Base-by-base conservation (phyloP, 2,329 filamentous ascomycete species). In the Scedosporium apiospermum region DNA sequence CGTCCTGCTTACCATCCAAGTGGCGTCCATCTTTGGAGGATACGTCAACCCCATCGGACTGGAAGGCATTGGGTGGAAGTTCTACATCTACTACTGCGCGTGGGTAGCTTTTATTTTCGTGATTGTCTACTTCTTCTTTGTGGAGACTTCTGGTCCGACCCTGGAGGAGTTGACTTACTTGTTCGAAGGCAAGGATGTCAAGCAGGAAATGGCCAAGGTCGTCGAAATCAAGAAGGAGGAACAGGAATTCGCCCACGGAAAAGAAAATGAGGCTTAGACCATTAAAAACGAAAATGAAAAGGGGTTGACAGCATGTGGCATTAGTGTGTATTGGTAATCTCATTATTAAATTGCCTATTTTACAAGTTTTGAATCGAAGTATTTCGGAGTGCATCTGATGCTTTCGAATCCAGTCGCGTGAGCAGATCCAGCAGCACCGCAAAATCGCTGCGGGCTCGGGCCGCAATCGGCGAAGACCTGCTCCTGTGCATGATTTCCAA, bases 1-100 rank as follows among this genome's bases (percentile, higher is more conserved):
- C 57, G 73, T 76, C 0, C 69, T 78, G 0, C 67, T 77, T 26
- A 75, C 72, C 0, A 77, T 76, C 26, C 73, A 77, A 6, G 71
- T 73, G 1, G 66, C 74, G 1, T 70, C 70, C 14, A 74, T 76
- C 46, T 76, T 77, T 59, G 73, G 72, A 27, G 70, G 71, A 2
- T 77, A 75, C 14, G 74, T 77, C 49, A 77, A 76, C 60, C 75
- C 75, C 0, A 71, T 77, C 18, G 74, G 69, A 0, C 66, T 77
- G 1, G 66, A 75, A 44, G 69, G 67, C 4, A 73, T 77, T 26
- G 72, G 72, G 3, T 77, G 74, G 75, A 75, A 71, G 64, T 75
- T 74, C 59, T 77, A 77, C 69, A 74, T 76, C 23, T 75, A 74
- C 63, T 77, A 75, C 66, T 76, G 74, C 60, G 69, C 75, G 41